Evolutionary conservation across 257 asterid species (phyloP), one percentile per base, ranked within the genome.

Genomic region (Rauvolfia tetraphylla): DNA sequence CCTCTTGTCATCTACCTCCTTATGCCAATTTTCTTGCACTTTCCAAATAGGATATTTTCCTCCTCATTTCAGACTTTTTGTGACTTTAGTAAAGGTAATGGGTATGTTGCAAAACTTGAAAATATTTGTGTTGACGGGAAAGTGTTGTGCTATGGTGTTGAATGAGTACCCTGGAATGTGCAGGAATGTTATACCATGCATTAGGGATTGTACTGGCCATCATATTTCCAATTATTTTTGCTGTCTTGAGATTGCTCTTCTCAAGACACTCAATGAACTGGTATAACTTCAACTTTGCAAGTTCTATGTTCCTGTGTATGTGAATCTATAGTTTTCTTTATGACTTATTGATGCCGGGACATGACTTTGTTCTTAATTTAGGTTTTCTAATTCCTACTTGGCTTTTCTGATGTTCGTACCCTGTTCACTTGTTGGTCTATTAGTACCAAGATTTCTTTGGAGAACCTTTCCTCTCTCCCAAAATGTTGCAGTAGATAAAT

Each of bases 371-470:
- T 31, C 67, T 49, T 73, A 36, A 73, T 83, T 81, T 80, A 95
- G 99, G 99, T 95, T 87, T 83, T 90, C 93, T 42, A 90, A 85
- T 83, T 92, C 96, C 57, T 85, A 73, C 77, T 85, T 89, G 90
- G 99, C 98, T 61, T 95, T 89, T 78, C 73, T 89, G 73, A 91
- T 93, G 98, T 95, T 89, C 81, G 84, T 93, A 75, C 99, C 99
- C 53, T 86, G 96, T 87, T 95, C 98, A 78, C 83, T 93, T 76
- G 87, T 79, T 84, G 99, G 99, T 73, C 82, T 93, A 79, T 83
- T 95, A 86, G 79, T 85, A 76, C 99, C 99, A 53, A 88, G 90
- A 83, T 53, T 87, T 82, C 61, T 85, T 75, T 86, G 90, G 90
- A 86, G 89, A 80, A 84, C 70, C 69, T 88, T 93, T 82, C 89